Base-by-base conservation (phyloP, 495 filamentous ascomycete genomes). In the Massariosphaeria phaeospora region DNA sequence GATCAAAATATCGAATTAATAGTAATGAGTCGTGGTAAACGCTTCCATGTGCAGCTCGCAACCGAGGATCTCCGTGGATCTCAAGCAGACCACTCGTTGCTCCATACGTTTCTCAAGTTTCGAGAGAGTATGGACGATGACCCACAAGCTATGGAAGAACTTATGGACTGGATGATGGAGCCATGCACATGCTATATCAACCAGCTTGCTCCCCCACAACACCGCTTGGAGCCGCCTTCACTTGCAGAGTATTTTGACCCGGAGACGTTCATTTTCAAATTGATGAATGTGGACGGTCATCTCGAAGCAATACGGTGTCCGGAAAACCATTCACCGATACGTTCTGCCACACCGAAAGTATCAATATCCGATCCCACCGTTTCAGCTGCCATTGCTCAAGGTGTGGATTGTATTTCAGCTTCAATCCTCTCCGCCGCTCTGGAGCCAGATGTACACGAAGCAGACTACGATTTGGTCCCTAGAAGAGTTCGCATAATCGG, bases 241-340 rank as follows among this genome's bases (percentile, higher is more conserved):
- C 29, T 33, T 33, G 35, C 35, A 15, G 35, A 39, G 35, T 39
- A 39, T 15, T 39, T 39, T 17, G 18, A 39, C 35, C 35, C 35
- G 35, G 35, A 39, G 35, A 39, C 35, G 18, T 39, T 39, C 35
- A 10, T 39, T 15, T 15, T 39, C 35, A 39, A 39, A 39, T 39
- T 39, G 35, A 15, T 15, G 35, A 39, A 39, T 39, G 18, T 8
- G 18, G 35, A 39, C 9, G 35, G 35, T 39, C 35, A 15, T 15
- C 35, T 39, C 35, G 35, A 39, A 39, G 35, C 10, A 39, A 39
- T 39, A 39, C 35, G 35, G 18, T 39, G 35, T 39, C 35, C 35
- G 9, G 35, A 39, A 8, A 15, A 39, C 18, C 35, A 8, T 39
- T 39, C 35, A 18, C 9, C 18, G 18, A 39, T 15, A 6, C 35